Conservation (phyloP, 352 stramenopile genomes). For the Globisporangium abappressorium region DNA sequence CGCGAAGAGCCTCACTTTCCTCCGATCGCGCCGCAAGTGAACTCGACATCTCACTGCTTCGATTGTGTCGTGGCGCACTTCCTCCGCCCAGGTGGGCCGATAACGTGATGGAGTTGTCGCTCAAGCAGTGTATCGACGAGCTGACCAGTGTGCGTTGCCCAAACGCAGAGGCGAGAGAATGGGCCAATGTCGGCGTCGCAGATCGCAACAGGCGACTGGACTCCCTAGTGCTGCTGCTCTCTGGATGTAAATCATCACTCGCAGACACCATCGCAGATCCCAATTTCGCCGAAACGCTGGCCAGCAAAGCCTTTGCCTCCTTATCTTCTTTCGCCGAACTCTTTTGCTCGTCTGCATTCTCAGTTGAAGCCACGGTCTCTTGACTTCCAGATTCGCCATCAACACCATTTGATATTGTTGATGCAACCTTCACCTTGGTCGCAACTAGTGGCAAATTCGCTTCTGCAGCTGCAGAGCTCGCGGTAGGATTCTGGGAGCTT, state of each 20-base stretch:
- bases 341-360: neutral
- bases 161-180: neutral
- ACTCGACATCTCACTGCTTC: neutral
- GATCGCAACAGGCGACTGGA: neutral
- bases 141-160: neutral
- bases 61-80: neutral
- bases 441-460: neutral
- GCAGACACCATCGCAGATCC: neutral
- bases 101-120: neutral
- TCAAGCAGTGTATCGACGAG: slow-evolving; percentile 3
- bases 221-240: neutral
- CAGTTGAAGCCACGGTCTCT: neutral
- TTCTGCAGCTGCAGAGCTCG: neutral
- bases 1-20: neutral
- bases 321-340: neutral
- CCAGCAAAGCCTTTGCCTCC: neutral
- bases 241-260: neutral
- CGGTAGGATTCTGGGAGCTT: neutral
- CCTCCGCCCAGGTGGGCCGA: neutral
- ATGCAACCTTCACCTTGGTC: neutral
- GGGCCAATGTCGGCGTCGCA: neutral
- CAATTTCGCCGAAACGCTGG: neutral
- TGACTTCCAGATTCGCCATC: neutral
- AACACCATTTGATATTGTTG: neutral
- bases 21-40: neutral